phyloP scores from a whole-genome alignment of 2,329 filamentous ascomycete genomes.

The Pseudogymnoascus verrucosus region DNA sequence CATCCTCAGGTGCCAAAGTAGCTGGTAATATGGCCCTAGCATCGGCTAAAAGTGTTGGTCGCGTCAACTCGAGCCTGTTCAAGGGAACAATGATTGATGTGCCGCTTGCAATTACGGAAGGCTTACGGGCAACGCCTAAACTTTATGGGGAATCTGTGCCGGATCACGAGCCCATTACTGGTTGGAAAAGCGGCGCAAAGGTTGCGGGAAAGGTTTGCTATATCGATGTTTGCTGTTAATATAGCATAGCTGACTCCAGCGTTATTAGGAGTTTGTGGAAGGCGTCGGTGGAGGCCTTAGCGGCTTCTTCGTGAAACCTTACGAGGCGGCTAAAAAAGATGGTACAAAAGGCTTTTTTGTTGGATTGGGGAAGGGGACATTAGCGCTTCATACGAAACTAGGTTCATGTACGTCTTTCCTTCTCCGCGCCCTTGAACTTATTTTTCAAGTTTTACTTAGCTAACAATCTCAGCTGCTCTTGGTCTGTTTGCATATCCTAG shows the following conservation, averaged over 20 bases:
- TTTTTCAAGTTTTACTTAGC: neutral
- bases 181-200: constrained; percentile 62
- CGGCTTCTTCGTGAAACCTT: constrained; percentile 14
- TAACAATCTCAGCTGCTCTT: constrained; percentile 30
- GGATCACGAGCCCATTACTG: constrained; percentile 73
- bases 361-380: constrained; percentile 14
- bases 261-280: neutral
- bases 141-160: constrained; percentile 64
- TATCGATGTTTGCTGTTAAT: neutral
- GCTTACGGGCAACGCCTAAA: constrained; percentile 44
- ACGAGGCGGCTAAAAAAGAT: constrained; percentile 14
- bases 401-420: neutral
- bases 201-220: constrained; percentile 55
- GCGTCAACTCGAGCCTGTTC: constrained; percentile 31
- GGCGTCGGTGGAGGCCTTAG: constrained; percentile 14
- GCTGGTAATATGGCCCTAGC: neutral
- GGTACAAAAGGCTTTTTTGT: constrained; percentile 13
- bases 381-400: constrained; percentile 13
- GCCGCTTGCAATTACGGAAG: constrained; percentile 41
- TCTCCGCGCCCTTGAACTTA: neutral
- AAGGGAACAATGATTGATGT: constrained; percentile 38
- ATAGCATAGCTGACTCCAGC: neutral
- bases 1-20: constrained; percentile 16
- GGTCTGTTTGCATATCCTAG: constrained; percentile 16
- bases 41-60: constrained; percentile 21